Base-by-base conservation (phyloP, 768 basidiomycete genomes). In the Dentipellis fragilis region DNA sequence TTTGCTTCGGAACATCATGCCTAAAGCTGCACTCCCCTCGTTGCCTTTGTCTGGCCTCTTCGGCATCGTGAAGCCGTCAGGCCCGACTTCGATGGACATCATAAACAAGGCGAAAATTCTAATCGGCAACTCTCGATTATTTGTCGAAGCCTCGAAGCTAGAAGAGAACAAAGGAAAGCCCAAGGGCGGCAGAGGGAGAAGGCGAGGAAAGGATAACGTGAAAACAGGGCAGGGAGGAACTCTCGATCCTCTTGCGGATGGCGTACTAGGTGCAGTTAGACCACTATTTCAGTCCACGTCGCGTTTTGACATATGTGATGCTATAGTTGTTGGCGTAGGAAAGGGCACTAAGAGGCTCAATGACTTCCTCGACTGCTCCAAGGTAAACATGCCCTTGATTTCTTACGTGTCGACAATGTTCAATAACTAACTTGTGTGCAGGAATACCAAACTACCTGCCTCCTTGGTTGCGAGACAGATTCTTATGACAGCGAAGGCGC, bases 211-310 rank as follows among this genome's bases (percentile, higher is more conserved):
- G 14, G 76, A 80, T 19, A 64, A 69, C 2, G 73, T 93, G 53
- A 94, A 95, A 70, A 81, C 94, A 50, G 93, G 93, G 1, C 90
- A 93, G 69, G 93, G 93, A 29, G 93, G 96, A 4, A 99, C 96
- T 3, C 74, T 99, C 51, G 96, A 99, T 73, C 96, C 96, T 14
- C 76, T 98, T 37, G 96, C 96, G 5, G 92, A 96, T 68, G 95
- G 95, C 46, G 92, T 96, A 14, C 73, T 97, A 59, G 91, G 93
- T 93, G 56, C 37, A 21, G 10, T 11, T 19, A 54, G 57, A 38
- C 48, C 39, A 49, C 46, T n/a, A 42, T 48, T 21, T 35, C 21
- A n/a, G 23, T 23, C 29, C n/a, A 34, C 29, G 5, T 19, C 17
- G 49, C 45, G 21, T 47, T 57, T 49, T 55, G 29, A 29, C 29